Percentiles rank a stretch among this genome's conserved stretches.
Evolutionary conservation across 2,329 filamentous ascomycete genomes (phyloP).

Genomic region (Cytospora chrysosperma): DNA sequence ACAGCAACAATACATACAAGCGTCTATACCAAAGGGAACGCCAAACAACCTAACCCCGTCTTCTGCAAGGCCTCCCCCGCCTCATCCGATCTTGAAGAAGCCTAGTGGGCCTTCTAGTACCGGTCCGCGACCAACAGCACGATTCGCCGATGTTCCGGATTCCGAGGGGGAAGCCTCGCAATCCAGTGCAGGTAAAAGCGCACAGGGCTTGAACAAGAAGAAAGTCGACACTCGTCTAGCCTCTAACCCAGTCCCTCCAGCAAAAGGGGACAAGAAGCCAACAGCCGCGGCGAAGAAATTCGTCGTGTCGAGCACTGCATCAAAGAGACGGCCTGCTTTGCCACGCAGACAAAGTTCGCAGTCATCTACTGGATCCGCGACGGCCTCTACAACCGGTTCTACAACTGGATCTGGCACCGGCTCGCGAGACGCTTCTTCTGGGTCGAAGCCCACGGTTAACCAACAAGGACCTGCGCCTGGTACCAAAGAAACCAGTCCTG

Average conservation of each 20-base stretch:
- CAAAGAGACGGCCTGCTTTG: conserved; percentile 47
- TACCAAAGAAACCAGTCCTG: conserved; percentile 2
- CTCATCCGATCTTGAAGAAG: conserved; percentile 62
- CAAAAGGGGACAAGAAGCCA: conserved; percentile 32
- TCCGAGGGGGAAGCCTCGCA: conserved; percentile 44
- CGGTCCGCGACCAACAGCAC: conserved; percentile 57
- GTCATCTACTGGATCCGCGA: conserved; percentile 37
- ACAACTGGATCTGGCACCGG: conserved; percentile 26
- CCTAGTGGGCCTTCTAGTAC: conserved; percentile 51
- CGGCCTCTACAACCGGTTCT: not conserved
- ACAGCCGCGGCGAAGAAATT: conserved; percentile 38
- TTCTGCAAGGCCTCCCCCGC: conserved; percentile 47
- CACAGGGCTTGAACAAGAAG: conserved; percentile 27
- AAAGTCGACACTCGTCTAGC: conserved; percentile 25
- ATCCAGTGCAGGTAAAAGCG: conserved; percentile 28
- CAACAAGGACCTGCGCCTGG: conserved; percentile 10
- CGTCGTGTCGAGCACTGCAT: conserved; percentile 42
- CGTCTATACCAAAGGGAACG: conserved; percentile 24
- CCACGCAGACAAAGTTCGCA: conserved; percentile 49
- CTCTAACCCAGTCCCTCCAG: conserved; percentile 28
- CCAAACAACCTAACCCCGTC: conserved; percentile 36
- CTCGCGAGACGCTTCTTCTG: conserved; percentile 35
- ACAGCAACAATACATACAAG: not conserved
- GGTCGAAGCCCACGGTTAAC: conserved; percentile 7
- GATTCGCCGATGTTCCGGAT: conserved; percentile 56